phyloP scores from a whole-genome alignment of 140 eudicot species.

The Erigeron philadelphicus region DNA sequence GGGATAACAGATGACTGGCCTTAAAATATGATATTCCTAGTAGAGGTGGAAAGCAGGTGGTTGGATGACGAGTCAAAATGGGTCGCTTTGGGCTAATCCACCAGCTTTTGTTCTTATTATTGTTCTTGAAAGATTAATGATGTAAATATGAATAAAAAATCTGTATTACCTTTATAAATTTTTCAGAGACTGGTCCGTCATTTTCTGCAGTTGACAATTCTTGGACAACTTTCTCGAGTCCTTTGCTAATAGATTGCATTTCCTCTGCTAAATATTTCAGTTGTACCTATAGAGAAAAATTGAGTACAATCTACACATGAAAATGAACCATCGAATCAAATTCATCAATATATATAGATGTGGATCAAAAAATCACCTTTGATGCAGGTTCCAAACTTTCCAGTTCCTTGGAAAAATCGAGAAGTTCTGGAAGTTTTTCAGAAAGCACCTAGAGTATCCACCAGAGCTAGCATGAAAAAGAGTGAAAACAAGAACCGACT shows the following conservation, averaged over 20 bases:
- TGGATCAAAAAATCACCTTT: slow-evolving; percentile 41
- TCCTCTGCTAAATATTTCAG: slow-evolving; percentile 88
- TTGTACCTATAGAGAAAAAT: slow-evolving; percentile 52
- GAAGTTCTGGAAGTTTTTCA: slow-evolving; percentile 81
- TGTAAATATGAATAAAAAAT: neutral
- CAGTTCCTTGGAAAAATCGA: slow-evolving; percentile 84
- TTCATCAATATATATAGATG: neutral
- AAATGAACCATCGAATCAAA: neutral
- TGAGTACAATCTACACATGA: neutral
- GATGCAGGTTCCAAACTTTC: slow-evolving; percentile 83
- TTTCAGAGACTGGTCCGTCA: slow-evolving; percentile 72
- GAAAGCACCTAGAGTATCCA: slow-evolving; percentile 54
- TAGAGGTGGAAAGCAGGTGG: neutral
- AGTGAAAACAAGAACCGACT: slow-evolving; percentile 22
- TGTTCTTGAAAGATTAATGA: neutral
- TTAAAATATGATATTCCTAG: neutral
- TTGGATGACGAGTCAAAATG: neutral
- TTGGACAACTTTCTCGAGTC: slow-evolving; percentile 96
- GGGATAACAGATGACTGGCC: neutral
- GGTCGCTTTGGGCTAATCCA: neutral
- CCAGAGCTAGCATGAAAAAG: slow-evolving; percentile 32
- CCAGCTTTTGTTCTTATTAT: neutral
- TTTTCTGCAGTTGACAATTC: slow-evolving; percentile 78
- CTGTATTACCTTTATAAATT: slow-evolving; percentile 57
- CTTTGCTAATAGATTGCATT: slow-evolving; percentile 97